Percentiles rank a stretch among this genome's conserved stretches.
Conservation (phyloP, 495 filamentous ascomycete species). For the Tirmania nivea region DNA sequence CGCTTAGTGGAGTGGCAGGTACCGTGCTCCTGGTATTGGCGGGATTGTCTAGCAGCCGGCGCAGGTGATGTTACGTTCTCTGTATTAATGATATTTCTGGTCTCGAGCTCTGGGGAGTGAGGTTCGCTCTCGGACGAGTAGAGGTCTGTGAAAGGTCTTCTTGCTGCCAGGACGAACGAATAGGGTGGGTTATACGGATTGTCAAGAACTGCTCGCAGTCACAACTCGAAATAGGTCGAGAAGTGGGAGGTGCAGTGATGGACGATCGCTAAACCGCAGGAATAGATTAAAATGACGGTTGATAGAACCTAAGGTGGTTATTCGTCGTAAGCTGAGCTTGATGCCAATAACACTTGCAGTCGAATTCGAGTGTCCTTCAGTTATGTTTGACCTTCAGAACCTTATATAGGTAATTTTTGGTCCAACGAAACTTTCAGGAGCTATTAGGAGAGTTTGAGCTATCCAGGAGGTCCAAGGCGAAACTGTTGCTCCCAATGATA, state of each 20-base stretch:
- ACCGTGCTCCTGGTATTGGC: slow-evolving; percentile 10
- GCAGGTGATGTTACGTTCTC: slow-evolving; percentile 2
- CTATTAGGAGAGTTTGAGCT: too few species aligned
- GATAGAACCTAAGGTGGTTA: too few species aligned
- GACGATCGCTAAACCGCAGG: slow-evolving; percentile 16
- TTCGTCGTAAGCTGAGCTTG: too few species aligned
- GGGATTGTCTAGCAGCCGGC: slow-evolving; percentile 8
- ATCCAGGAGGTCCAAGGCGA: too few species aligned
- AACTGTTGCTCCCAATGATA: too few species aligned
- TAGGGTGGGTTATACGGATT: slow-evolving; percentile 13
- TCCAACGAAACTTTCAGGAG: too few species aligned
- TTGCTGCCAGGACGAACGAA: slow-evolving; percentile 22
- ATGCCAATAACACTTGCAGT: too few species aligned
- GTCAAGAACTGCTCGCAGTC: slow-evolving; percentile 19
- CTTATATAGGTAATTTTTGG: too few species aligned
- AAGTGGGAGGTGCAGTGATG: slow-evolving; percentile 19
- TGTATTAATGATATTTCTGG: slow-evolving; percentile 2
- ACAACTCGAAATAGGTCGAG: slow-evolving; percentile 19
- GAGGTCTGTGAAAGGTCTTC: slow-evolving; percentile 19
- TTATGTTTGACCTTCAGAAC: too few species aligned
- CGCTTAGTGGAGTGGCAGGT: slow-evolving; percentile 11
- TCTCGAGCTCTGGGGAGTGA: slow-evolving; percentile 7
- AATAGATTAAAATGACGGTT: too few species aligned
- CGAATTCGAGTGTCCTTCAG: too few species aligned
- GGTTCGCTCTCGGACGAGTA: slow-evolving; percentile 19